Evolutionary conservation across 345 rosid species (phyloP).

Genomic region (Populus euphratica): DNA sequence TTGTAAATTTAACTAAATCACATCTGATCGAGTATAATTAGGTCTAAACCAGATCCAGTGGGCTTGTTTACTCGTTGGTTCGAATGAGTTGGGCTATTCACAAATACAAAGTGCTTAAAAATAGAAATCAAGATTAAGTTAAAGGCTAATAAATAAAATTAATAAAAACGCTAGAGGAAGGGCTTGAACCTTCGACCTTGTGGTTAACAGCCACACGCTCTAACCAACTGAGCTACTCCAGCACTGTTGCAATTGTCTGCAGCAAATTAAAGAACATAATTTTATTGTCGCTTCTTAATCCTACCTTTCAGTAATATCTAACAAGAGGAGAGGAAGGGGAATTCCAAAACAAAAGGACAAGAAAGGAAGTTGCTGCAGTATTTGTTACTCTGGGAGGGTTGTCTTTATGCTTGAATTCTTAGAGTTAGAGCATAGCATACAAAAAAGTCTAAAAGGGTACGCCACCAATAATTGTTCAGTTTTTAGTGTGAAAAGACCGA

Average conservation of each 20-base stretch:
- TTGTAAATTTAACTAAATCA: too few relatives aligned
- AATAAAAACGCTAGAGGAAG: constrained; percentile 43
- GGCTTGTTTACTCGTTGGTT: too few relatives aligned
- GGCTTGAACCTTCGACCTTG: constrained; percentile 69
- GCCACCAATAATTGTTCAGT: neutral
- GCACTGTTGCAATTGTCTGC: neutral
- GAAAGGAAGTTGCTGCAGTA: neutral
- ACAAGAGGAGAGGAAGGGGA: neutral
- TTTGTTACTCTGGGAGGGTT: neutral
- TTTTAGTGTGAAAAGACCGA: neutral
- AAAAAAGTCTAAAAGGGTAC: neutral
- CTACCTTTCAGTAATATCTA: neutral
- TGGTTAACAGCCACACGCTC: constrained; percentile 75
- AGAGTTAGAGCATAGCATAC: neutral
- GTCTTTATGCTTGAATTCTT: neutral
- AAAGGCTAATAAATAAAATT: too few relatives aligned
- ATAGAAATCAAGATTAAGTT: neutral
- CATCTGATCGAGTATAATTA: too few relatives aligned
- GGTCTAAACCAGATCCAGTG: too few relatives aligned
- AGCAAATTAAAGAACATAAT: accelerated
- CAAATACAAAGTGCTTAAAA: neutral
- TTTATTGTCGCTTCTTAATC: neutral
- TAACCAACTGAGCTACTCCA: constrained; percentile 65
- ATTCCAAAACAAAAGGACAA: neutral
- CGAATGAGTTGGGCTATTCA: neutral